These are phyloP conservation scores for Fusarium caatingaense DNA, from an alignment of 2,329 filamentous ascomycete genomes.

Conservation along the genomic window DNA sequence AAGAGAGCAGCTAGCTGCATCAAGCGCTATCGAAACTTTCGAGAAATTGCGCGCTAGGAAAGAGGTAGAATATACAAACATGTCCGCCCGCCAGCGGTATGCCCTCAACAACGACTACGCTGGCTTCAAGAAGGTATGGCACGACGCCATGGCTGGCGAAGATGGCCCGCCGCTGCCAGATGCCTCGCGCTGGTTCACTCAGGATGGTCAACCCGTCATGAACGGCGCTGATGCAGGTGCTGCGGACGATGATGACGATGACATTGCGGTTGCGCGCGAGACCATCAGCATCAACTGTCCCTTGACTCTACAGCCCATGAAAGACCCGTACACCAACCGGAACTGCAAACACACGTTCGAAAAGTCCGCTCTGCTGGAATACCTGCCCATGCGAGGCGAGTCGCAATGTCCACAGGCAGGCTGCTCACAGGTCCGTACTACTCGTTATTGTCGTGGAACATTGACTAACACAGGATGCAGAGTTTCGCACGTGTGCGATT, in stretches of 20 bases:
- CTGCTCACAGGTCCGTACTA: slow-evolving; percentile 65
- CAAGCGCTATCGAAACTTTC: slow-evolving; percentile 51
- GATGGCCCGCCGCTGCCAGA: slow-evolving; percentile 64
- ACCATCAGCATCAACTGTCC: slow-evolving; percentile 76
- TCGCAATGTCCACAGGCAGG: slow-evolving; percentile 73
- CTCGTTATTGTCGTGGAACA: not conserved
- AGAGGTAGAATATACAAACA: slow-evolving; percentile 55
- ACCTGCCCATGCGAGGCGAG: slow-evolving; percentile 56
- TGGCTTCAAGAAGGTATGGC: slow-evolving; percentile 68
- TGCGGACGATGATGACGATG: slow-evolving; percentile 68
- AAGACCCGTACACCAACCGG: slow-evolving; percentile 72
- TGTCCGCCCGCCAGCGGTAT: slow-evolving; percentile 61
- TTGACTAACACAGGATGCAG: slow-evolving; percentile 48
- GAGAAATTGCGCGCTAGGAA: slow-evolving; percentile 53
- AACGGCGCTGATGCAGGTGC: slow-evolving; percentile 40
- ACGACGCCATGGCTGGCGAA: slow-evolving; percentile 62
- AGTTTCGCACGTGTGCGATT: slow-evolving; percentile 56
- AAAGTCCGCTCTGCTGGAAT: slow-evolving; percentile 69
- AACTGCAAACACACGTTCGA: slow-evolving; percentile 81
- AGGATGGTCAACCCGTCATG: slow-evolving; percentile 58
- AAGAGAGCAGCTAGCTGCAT: slow-evolving; percentile 38
- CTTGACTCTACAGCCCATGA: slow-evolving; percentile 72
- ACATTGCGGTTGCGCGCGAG: slow-evolving; percentile 74
- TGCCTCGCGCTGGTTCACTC: slow-evolving; percentile 65
- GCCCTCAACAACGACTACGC: slow-evolving; percentile 68